Evolutionary conservation across 352 stramenopile species (phyloP).

Genomic region (Pythium plurisporium): DNA sequence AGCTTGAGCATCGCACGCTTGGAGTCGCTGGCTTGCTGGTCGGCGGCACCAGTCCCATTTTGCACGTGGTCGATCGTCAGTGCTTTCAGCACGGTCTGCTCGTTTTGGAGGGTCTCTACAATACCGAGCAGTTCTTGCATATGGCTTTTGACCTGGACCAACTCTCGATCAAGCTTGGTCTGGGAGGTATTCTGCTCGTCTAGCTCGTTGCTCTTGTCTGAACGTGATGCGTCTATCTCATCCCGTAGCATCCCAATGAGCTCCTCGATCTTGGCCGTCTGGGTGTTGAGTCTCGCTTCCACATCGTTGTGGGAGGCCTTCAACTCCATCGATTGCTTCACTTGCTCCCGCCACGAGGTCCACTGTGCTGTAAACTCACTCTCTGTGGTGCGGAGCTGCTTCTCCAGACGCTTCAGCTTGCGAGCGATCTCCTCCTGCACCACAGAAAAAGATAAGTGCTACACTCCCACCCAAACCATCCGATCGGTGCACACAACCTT

Average conservation of each 20-base stretch:
- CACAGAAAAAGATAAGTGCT: neutral
- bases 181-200: neutral
- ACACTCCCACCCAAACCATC: neutral
- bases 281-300: neutral
- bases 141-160: conserved; percentile 12
- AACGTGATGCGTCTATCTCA: neutral
- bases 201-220: neutral
- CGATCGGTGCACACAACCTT: neutral
- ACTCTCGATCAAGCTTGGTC: neutral
- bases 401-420: conserved; percentile 16
- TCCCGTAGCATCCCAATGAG: neutral
- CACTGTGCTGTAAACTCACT: conserved; percentile 2
- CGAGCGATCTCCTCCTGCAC: conserved; percentile 1
- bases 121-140: conserved; percentile 23
- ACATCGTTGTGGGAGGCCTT: conserved; percentile 9
- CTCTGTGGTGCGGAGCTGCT: conserved; percentile 1
- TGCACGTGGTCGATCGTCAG: neutral
- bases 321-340: neutral
- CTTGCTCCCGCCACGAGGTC: neutral
- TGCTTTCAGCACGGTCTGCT: conserved; percentile 14
- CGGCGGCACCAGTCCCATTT: neutral
- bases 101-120: conserved; percentile 17
- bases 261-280: neutral
- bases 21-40: neutral
- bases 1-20: conserved; percentile 10